phyloP scores from a whole-genome alignment of 164 flowering plant genomes.

The Piper longum region DNA sequence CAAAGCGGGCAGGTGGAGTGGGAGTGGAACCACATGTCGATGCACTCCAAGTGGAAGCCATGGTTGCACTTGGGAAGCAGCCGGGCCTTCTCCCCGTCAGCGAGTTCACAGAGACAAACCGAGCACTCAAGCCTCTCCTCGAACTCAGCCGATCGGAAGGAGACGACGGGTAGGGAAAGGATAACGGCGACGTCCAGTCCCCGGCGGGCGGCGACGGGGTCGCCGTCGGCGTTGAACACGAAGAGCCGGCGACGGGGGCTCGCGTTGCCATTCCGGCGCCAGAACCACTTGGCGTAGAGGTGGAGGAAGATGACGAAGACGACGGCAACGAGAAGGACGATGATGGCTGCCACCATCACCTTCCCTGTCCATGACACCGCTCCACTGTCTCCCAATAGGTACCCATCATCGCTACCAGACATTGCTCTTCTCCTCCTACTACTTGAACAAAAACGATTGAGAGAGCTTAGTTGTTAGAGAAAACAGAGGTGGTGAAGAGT shows the following conservation, averaged over 20 bases:
- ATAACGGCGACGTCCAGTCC: constrained; percentile 3
- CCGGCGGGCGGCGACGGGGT: constrained; percentile 6
- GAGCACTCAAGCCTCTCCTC: constrained; percentile 47
- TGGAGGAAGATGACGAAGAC: constrained; percentile 56
- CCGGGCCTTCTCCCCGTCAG: constrained; percentile 37
- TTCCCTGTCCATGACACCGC: constrained; percentile 27
- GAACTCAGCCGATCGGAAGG: constrained; percentile 13
- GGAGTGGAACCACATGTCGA: constrained; percentile 62
- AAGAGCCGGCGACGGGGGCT: background rate
- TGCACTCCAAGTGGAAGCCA: constrained; percentile 57
- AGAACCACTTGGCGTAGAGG: constrained; percentile 64
- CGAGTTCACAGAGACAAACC: constrained; percentile 40
- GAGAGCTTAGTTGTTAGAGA: background rate
- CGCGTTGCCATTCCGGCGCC: constrained; percentile 24
- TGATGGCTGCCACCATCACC: constrained; percentile 43
- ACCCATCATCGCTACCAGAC: background rate
- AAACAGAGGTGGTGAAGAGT: background rate
- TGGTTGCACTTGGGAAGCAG: constrained; percentile 46
- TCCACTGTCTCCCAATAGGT: background rate
- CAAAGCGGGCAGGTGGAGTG: constrained; percentile 60
- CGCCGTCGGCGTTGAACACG: constrained; percentile 14
- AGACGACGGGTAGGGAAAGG: constrained; percentile 15
- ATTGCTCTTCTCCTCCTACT: background rate
- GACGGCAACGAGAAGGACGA: constrained; percentile 43
- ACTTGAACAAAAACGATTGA: background rate